Base-by-base conservation (phyloP, 1,139 yeast genomes). In the Candida labiduridarum region DNA sequence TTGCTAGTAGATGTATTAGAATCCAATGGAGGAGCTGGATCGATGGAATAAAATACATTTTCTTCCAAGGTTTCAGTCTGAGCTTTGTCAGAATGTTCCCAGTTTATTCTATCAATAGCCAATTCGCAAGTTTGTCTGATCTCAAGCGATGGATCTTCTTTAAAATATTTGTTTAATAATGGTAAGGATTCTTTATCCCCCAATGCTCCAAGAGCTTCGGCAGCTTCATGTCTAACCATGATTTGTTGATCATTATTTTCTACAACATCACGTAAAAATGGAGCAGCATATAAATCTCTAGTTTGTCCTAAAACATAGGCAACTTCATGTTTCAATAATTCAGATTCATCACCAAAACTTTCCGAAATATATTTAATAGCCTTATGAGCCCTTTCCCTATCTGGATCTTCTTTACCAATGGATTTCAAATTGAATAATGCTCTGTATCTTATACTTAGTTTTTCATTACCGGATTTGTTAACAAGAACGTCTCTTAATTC, bases 161-260 rank as follows among this genome's bases (percentile, higher is more conserved):
- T 69, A 59, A 69, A 76, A 68, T 86, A 90, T 47, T 84, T 74
- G 56, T 82, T 72, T 58, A 95, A 80, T 48, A 91, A 69, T 0
- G 74, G 80, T 52, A 94, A 69, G n/a, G 96, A 88, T 4, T 82
- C 86, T 46, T 72, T 71, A 67, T 91, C 96, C 45, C 96, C 97
- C 50, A 95, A 76, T 36, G 99, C 99, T 52, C 99, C 99, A 51
- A 95, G 79, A 31, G 98, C 99, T 71, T 95, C 99, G 11, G 99
- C 99, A 18, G 99, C 99, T 70, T 95, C 99, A 68, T 95, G 99
- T 69, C 99, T 87, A 35, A 95, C 99, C 98, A 95, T 95, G 52
- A 89, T 78, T 66, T 87, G 94, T 72, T 95, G 98, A 52, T 74
- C 72, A 46, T 75, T 62, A 65, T 87, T 86, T 51, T 73, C 70